phyloP scores from a whole-genome alignment of 2,329 filamentous ascomycete species.

The Sclerotinia nivalis region DNA sequence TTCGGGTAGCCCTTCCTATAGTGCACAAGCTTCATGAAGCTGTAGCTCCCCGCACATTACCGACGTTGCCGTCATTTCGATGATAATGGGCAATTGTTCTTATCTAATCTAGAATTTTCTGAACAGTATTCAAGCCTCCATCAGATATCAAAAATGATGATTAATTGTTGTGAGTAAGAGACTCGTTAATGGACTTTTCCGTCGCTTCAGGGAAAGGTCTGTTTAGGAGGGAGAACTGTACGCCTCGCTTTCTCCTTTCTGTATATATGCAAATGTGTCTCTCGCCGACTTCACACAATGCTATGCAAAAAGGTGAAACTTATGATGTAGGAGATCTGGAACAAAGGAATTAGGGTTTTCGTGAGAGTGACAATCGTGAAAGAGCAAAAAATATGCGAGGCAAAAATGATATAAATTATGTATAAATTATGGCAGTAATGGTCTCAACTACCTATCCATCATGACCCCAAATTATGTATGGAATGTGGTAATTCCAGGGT shows the following conservation, averaged over 20 bases:
- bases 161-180: neutral
- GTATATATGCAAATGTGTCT: neutral
- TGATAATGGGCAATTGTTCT: neutral
- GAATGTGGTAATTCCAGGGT: neutral
- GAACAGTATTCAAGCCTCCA: neutral
- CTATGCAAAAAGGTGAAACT: no score
- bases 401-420: conserved; percentile 13
- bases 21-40: conserved; percentile 6
- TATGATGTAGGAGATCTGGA: no score
- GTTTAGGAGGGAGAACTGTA: neutral
- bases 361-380: no score
- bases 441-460: neutral
- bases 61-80: neutral
- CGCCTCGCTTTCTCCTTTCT: neutral
- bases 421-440: conserved; percentile 14
- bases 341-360: no score
- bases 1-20: conserved; percentile 22
- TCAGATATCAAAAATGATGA: neutral
- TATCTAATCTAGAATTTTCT: neutral
- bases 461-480: conserved; percentile 9
- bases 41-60: conserved; percentile 4
- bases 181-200: neutral
- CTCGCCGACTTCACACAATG: neutral
- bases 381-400: neutral
- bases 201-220: neutral